A percentile compares a stretch with the other conserved stretches of the same genome.
Evolutionary conservation across 176 grass and related monocot species (phyloP).

Genomic region (Lolium rigidum): DNA sequence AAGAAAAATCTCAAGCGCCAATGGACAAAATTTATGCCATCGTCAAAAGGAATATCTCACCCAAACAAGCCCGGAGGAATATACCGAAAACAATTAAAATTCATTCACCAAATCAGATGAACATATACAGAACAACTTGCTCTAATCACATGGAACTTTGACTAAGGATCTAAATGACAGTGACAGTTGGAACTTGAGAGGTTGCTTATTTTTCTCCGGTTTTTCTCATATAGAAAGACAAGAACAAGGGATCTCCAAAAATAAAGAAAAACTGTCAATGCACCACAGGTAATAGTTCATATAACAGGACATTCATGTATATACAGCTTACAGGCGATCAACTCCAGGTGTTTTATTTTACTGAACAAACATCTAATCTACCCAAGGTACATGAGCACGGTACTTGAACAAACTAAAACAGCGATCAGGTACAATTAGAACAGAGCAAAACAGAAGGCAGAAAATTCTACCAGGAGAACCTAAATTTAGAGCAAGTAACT

Average conservation of each 20-base stretch:
- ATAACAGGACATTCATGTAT: neutral
- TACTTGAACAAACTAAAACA: neutral
- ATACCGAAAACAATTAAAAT: neutral
- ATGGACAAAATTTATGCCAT: neutral
- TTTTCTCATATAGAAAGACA: neutral
- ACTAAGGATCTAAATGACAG: slow-evolving; percentile 4
- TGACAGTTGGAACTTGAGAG: neutral
- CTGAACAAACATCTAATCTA: slow-evolving; percentile 22
- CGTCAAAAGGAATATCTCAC: neutral
- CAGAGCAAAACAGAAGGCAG: neutral
- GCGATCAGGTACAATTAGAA: neutral
- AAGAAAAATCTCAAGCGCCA: neutral
- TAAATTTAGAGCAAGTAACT: slow-evolving; percentile 4
- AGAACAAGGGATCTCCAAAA: neutral
- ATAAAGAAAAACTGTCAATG: neutral
- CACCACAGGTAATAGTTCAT: neutral
- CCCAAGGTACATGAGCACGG: slow-evolving; percentile 9
- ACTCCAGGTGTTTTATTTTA: neutral
- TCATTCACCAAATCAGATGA: slow-evolving; percentile 14
- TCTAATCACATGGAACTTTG: neutral
- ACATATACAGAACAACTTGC: neutral
- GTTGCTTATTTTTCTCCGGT: neutral
- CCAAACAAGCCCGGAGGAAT: neutral
- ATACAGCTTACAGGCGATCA: neutral
- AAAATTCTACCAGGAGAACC: neutral